A percentile compares a stretch with the other conserved stretches of the same genome.
phyloP scores from a whole-genome alignment of 225 moss, liverwort and hornwort genomes.

The Asterella californica region DNA sequence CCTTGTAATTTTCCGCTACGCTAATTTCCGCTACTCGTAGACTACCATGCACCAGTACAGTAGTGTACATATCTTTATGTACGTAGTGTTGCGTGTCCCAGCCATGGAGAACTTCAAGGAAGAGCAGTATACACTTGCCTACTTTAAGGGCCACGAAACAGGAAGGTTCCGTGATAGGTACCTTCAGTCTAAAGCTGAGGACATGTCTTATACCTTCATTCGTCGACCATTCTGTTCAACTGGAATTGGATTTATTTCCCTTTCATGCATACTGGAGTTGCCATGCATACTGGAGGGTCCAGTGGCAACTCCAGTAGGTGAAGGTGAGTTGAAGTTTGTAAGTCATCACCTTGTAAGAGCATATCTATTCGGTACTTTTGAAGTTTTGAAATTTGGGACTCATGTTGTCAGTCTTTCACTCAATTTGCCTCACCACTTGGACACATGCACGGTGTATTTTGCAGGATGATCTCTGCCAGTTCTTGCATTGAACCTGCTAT shows the following conservation, averaged over 20 bases:
- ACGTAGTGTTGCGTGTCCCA: background rate
- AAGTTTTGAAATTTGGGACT: too few relatives aligned
- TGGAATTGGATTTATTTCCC: background rate
- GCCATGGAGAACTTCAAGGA: background rate
- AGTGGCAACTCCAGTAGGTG: background rate
- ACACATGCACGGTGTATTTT: background rate
- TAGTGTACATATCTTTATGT: background rate
- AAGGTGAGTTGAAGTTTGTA: background rate
- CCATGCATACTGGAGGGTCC: background rate
- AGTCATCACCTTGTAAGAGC: background rate
- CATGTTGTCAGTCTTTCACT: background rate
- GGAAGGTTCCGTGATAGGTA: background rate
- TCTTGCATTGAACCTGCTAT: background rate
- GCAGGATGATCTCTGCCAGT: background rate
- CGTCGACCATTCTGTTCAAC: slow-evolving; percentile 7
- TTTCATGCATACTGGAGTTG: background rate
- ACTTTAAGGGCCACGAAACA: background rate
- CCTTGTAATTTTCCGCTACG: too few relatives aligned
- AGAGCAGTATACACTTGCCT: background rate
- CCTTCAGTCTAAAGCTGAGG: background rate
- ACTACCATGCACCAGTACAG: background rate
- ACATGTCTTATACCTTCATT: background rate
- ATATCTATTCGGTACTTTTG: background rate
- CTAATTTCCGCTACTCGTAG: background rate
- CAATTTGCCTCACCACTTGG: background rate